Conservation (phyloP, 2,329 filamentous ascomycete species). For the Chaetomiaceae sp. region DNA sequence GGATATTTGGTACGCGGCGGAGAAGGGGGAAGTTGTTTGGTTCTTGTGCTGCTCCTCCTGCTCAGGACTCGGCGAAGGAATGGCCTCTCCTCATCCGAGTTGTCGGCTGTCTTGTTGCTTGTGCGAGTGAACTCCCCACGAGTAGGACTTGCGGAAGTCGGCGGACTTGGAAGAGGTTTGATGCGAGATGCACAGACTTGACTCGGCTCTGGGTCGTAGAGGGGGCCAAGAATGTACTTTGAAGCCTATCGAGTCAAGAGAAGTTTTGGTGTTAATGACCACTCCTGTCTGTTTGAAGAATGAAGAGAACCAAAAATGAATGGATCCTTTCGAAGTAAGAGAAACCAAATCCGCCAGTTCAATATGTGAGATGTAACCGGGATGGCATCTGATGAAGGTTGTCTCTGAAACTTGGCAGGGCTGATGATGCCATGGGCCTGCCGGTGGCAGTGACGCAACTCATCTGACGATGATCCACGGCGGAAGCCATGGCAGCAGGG, state of each 20-base stretch:
- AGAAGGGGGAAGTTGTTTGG: slow-evolving; percentile 13
- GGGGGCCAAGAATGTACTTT: slow-evolving; percentile 64
- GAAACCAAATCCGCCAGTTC: too few relatives aligned
- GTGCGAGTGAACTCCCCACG: not conserved
- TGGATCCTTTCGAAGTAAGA: too few relatives aligned
- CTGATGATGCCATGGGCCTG: not conserved
- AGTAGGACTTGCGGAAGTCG: slow-evolving; percentile 44
- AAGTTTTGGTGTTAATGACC: too few relatives aligned
- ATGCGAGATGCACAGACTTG: slow-evolving; percentile 48
- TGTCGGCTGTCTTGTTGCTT: slow-evolving; percentile 6
- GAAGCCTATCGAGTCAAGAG: slow-evolving; percentile 48
- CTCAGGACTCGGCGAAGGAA: slow-evolving; percentile 21
- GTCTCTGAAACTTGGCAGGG: slow-evolving; percentile 13
- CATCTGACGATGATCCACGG: slow-evolving; percentile 1
- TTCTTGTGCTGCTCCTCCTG: slow-evolving; percentile 22
- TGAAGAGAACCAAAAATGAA: not conserved
- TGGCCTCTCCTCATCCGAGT: slow-evolving; percentile 15
- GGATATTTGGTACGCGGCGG: slow-evolving; percentile 12
- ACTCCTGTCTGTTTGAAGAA: too few relatives aligned
- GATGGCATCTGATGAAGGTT: slow-evolving; percentile 2
- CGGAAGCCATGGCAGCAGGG: too few relatives aligned
- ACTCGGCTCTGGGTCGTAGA: slow-evolving; percentile 63
- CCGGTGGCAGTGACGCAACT: slow-evolving; percentile 19
- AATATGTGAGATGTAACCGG: not conserved
- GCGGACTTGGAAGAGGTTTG: slow-evolving; percentile 39